phyloP scores from a whole-genome alignment of 176 grass and related monocot species.

The Raddia guianensis region DNA sequence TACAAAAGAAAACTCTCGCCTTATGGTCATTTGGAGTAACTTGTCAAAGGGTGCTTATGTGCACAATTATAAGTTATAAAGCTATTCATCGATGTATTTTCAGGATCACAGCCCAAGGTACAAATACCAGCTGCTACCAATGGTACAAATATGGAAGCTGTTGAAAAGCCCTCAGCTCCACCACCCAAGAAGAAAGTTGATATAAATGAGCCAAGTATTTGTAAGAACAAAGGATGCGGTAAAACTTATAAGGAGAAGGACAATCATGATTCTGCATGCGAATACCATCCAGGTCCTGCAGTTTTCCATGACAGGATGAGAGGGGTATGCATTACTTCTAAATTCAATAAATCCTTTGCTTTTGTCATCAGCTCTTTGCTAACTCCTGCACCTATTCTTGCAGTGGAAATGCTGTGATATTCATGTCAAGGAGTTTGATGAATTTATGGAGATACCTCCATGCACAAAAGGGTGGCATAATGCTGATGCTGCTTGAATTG shows the following conservation, averaged over 20 bases:
- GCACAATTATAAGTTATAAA: not conserved
- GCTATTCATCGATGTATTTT: constrained; percentile 16
- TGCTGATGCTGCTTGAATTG: constrained; percentile 68
- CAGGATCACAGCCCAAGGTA: constrained; percentile 77
- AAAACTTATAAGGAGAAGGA: constrained; percentile 97
- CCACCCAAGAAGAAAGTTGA: constrained; percentile 69
- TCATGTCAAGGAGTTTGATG: constrained; percentile 95
- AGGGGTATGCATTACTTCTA: constrained; percentile 58
- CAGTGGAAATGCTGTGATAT: constrained; percentile 99
- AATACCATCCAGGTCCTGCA: constrained; percentile 89
- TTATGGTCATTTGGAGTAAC: not conserved
- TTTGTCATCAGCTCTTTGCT: not conserved
- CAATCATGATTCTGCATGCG: constrained; percentile 88
- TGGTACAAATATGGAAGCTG: constrained; percentile 36
- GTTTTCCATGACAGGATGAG: constrained; percentile 93
- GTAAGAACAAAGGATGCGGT: constrained; percentile 95
- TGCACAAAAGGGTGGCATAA: constrained; percentile 97
- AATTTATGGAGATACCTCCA: constrained; percentile 92
- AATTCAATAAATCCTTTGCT: not conserved
- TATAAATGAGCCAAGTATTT: constrained; percentile 70
- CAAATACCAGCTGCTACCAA: constrained; percentile 44
- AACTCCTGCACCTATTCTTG: constrained; percentile 19
- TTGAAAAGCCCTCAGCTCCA: constrained; percentile 45
- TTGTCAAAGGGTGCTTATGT: not conserved
- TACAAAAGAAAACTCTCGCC: not conserved